Evolutionary conservation across 768 basidiomycete species (phyloP), one percentile per base, ranked within the genome.

Genomic region (Trametes coccinea): DNA sequence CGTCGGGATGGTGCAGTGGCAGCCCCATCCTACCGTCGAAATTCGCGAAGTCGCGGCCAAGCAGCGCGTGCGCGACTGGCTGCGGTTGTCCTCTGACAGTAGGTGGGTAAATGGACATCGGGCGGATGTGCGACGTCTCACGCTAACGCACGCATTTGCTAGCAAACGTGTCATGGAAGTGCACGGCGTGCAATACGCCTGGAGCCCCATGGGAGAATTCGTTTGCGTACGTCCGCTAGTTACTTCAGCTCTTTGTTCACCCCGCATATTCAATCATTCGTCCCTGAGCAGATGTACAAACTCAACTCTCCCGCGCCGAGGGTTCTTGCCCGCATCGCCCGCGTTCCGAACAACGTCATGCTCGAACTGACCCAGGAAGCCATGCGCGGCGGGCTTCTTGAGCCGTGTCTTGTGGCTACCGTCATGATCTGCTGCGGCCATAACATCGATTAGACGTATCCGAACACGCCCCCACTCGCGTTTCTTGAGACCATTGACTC

Each of bases 1-100:
- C 41, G 68, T 85, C 33, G 85, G 82, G 2, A 77, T 87, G 63
- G 69, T 89, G 59, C 84, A 85, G 66, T 89, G 87, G 87, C 66
- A 65, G 33, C 71, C 66, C 70, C 80, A 72, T 67, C 75, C 80
- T 5, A 72, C 78, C 34, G 72, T 89, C 51, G 87, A 89, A 67
- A 76, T 84, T 39, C 82, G 80, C 22, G 79, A 79, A 6, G 63
- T 79, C n/a, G 66, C 83, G 17, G 66, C 74, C 4, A 85, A 82
- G 69, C 84, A 84, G 68, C 67, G 70, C 29, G 77, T 80, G 31
- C 75, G 72, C n/a, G 76, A 77, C 14, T 89, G 87, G 86, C 75
- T 89, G 9, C 74, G 69, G 6, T 70, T 89, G 14, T 79, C 84
- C 0, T 58, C 77, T 0, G 84, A 86, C 55, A 69, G 67, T 61